These are phyloP conservation scores for Cucurbitaria berberidis DNA, from an alignment of 2,329 filamentous ascomycete genomes.

Conservation along the genomic window DNA sequence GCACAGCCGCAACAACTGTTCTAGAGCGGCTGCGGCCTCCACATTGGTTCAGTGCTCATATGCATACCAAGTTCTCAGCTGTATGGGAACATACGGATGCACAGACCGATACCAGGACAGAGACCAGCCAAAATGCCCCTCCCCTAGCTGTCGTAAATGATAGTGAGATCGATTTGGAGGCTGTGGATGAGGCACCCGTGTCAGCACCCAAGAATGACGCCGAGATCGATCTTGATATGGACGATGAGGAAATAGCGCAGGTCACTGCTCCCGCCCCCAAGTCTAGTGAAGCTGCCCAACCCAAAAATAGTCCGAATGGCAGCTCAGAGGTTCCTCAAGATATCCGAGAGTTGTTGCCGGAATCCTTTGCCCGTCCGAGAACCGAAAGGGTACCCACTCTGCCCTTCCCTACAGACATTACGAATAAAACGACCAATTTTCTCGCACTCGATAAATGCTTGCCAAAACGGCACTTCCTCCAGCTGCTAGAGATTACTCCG, in stretches of 20 bases:
- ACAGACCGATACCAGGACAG: constrained; percentile 55
- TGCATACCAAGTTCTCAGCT: constrained; percentile 88
- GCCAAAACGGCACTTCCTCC: constrained; percentile 78
- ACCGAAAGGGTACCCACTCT: constrained; percentile 35
- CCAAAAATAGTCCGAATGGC: constrained; percentile 2
- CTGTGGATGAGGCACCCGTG: constrained; percentile 56
- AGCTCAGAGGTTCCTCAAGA: constrained; percentile 62
- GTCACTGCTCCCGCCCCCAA: neutral
- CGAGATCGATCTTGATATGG: constrained; percentile 52
- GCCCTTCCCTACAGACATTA: constrained; percentile 73
- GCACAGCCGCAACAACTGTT: constrained; percentile 76
- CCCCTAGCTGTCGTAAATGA: constrained; percentile 56
- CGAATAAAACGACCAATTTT: constrained; percentile 81
- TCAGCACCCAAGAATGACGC: constrained; percentile 37
- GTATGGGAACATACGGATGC: constrained; percentile 56
- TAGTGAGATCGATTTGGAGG: constrained; percentile 63
- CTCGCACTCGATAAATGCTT: constrained; percentile 92
- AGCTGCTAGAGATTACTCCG: constrained; percentile 66
- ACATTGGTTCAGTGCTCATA: constrained; percentile 89
- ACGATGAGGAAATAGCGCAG: constrained; percentile 35
- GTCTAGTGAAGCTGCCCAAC: constrained; percentile 11
- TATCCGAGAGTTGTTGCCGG: constrained; percentile 75
- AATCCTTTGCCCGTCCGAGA: constrained; percentile 65
- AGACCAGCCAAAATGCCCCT: constrained; percentile 19
- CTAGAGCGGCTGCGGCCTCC: constrained; percentile 80